Percentiles rank a stretch among this genome's conserved stretches.
phyloP scores from a whole-genome alignment of 345 rosid species.

The Leavenworthia alabamica region DNA sequence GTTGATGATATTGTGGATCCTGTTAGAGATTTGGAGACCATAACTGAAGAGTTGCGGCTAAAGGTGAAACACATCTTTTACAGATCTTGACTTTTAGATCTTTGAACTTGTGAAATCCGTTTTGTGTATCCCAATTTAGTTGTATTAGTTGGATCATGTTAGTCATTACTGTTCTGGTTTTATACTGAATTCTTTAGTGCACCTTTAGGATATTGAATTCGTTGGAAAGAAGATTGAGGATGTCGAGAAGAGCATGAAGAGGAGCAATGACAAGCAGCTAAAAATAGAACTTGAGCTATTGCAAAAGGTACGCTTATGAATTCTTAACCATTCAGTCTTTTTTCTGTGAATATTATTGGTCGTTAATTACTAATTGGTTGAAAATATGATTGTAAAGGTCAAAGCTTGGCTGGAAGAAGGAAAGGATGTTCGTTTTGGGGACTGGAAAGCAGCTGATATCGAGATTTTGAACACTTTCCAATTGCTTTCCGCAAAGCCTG shows the following conservation, averaged over 20 bases:
- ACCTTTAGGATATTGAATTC: slow-evolving; percentile 78
- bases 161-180: slow-evolving; percentile 2
- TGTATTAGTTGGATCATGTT: background rate
- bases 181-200: slow-evolving; percentile 2
- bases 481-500: slow-evolving; percentile 93
- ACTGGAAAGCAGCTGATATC: slow-evolving; percentile 94
- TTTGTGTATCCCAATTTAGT: background rate
- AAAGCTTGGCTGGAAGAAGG: slow-evolving; percentile 77
- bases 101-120: background rate
- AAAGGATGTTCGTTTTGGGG: slow-evolving; percentile 88
- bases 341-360: background rate
- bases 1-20: slow-evolving; percentile 94
- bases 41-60: slow-evolving; percentile 68
- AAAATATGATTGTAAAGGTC: slow-evolving; percentile 38
- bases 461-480: slow-evolving; percentile 93
- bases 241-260: slow-evolving; percentile 95
- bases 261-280: slow-evolving; percentile 94
- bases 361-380: background rate
- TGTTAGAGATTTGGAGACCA: slow-evolving; percentile 86
- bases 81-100: background rate
- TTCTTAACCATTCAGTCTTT: background rate
- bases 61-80: slow-evolving; percentile 46
- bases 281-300: slow-evolving; percentile 73
- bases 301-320: slow-evolving; percentile 22
- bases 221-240: slow-evolving; percentile 76